Base-by-base conservation (phyloP, 805 yeast genomes). In the Kodamaea leandrae region DNA sequence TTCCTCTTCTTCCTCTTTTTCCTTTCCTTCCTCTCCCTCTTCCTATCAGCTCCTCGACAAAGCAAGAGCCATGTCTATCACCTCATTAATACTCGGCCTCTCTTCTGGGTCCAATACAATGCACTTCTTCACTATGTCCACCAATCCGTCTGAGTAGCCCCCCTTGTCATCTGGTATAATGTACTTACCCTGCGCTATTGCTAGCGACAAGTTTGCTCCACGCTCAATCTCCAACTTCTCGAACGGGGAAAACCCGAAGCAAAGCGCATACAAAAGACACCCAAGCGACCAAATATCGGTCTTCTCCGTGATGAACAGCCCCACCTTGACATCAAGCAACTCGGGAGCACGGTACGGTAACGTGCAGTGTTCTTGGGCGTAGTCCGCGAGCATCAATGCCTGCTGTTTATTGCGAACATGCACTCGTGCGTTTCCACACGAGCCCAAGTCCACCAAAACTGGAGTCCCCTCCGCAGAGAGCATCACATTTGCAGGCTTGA, bases 221-320 rank as follows among this genome's bases (percentile, higher is more conserved):
- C 80, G 78, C 29, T 83, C 81, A 33, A 77, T 72, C 53, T 87
- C 93, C 57, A 85, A 82, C 55, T 86, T 73, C 57, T 89, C 96
- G 59, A 90, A 90, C 1, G 98, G 98, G 3, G 96, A 85, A 21
- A 72, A 72, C 0, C 84, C 83, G 63, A 85, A 90, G 60, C 91
- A 71, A 49, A 86, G 63, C 1, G 89, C 78, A 60, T 86, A 90
- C 13, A 88, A 58, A 1, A 88, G 70, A 55, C 96, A 88, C 0
- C 98, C 98, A 20, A 90, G 61, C 3, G 95, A 83, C 98, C 98
- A 90, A 18, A 91, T 78, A 60, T 90, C 98, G 3, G 85, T 81
- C 44, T 77, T 76, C 53, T 86, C 95, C 47, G 81, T 80, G 33
- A 90, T 70, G 4, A 61, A 61, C n/a, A 77, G 60, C 30, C 83